These are phyloP conservation scores for Otatea glauca DNA, from an alignment of 176 grass and related monocot genomes.

Conservation along the genomic window DNA sequence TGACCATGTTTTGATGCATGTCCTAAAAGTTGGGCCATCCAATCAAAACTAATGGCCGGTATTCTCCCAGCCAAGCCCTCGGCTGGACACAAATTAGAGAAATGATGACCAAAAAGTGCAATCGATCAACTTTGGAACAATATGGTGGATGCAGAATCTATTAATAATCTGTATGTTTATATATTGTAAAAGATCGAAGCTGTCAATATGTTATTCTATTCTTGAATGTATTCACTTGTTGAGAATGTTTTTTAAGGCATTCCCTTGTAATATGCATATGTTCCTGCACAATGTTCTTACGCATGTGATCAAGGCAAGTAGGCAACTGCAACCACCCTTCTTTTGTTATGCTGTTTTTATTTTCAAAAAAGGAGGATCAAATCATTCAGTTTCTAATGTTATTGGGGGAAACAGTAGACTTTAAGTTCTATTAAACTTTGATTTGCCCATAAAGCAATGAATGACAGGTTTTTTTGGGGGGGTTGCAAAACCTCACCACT, in stretches of 20 bases:
- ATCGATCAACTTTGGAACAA: conserved; percentile 16
- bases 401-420: neutral
- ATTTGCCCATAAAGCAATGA: too few relatives aligned
- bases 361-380: neutral
- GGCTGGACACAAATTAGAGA: neutral
- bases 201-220: conserved; percentile 1
- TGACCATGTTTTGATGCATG: neutral
- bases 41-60: neutral
- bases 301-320: conserved; percentile 5
- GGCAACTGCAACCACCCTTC: conserved; percentile 37
- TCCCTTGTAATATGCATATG: conserved; percentile 20
- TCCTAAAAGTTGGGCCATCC: neutral
- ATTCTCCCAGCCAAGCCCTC: neutral
- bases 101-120: neutral
- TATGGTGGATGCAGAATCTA: neutral
- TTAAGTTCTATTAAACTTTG: neutral
- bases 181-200: neutral
- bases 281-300: conserved; percentile 17
- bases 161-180: neutral
- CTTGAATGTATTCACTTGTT: neutral
- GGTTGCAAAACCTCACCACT: too few relatives aligned
- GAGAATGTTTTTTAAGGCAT: conserved; percentile 12
- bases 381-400: conserved; percentile 2
- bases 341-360: conserved; percentile 9
- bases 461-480: too few relatives aligned